Conservation (phyloP, 2,329 filamentous ascomycete genomes). For the Massarina eburnea region DNA sequence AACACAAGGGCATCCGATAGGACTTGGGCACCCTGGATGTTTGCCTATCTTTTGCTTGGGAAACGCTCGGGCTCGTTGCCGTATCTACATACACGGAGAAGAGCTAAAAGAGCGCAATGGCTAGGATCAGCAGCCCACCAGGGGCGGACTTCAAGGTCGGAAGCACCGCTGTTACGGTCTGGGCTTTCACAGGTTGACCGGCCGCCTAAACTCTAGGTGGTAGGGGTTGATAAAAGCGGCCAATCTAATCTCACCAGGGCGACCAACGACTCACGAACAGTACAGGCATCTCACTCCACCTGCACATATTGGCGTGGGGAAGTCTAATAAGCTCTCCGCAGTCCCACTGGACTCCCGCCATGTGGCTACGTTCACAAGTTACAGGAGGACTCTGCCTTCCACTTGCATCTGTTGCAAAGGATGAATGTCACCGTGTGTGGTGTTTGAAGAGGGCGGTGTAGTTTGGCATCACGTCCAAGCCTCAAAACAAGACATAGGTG, state of each 20-base stretch:
- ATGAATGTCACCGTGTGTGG: not conserved
- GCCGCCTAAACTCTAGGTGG: conserved; percentile 18
- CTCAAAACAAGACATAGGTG: conserved; percentile 6
- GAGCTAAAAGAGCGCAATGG: conserved; percentile 12
- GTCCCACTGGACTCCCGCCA: too few relatives aligned
- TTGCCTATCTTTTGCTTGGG: conserved; percentile 13
- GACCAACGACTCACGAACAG: conserved; percentile 11
- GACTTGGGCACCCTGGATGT: conserved; percentile 3
- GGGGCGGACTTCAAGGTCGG: conserved; percentile 15
- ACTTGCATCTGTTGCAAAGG: not conserved
- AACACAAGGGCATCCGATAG: conserved; percentile 14
- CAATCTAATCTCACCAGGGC: conserved; percentile 12
- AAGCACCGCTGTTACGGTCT: conserved; percentile 16
- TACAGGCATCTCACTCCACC: conserved; percentile 15
- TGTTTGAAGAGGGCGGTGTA: not conserved
- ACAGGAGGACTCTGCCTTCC: not conserved
- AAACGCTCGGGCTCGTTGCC: conserved; percentile 15
- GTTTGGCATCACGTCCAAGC: conserved; percentile 21
- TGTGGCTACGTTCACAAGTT: not conserved
- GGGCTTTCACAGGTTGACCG: conserved; percentile 14
- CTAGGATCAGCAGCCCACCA: conserved; percentile 8
- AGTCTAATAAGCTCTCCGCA: too few relatives aligned
- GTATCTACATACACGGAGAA: conserved; percentile 8
- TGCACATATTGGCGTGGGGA: conserved; percentile 20
- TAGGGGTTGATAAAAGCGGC: conserved; percentile 26